Evolutionary conservation across 192 early-diverging fungal genomes (phyloP).

Genomic region (Coemansia asiatica): DNA sequence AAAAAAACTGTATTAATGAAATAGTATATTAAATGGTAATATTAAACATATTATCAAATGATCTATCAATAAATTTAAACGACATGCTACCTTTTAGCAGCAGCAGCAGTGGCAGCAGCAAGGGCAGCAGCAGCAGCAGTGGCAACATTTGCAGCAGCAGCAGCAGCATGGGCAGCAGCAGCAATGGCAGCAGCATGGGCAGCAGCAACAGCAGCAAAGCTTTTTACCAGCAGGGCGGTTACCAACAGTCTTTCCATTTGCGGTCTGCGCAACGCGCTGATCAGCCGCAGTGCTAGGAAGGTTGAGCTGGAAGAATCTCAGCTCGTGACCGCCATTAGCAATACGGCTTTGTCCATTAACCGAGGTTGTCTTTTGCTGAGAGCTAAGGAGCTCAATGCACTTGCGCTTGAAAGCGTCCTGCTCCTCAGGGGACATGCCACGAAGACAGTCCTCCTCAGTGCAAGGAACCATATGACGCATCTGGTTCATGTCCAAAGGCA

Average conservation of each 20-base stretch:
- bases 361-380: constrained; percentile 16
- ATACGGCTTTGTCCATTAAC: constrained; percentile 38
- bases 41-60: neutral
- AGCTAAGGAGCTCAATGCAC: constrained; percentile 32
- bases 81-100: constrained; percentile 10
- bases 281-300: constrained; percentile 17
- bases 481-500: constrained; percentile 8
- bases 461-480: constrained; percentile 34
- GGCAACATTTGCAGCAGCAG: constrained; percentile 15
- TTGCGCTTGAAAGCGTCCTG: constrained; percentile 35
- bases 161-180: constrained; percentile 26
- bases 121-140: constrained; percentile 24
- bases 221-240: constrained; percentile 40
- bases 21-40: neutral
- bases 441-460: constrained; percentile 41
- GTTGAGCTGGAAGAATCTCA: constrained; percentile 40
- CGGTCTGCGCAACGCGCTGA: constrained; percentile 12
- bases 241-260: constrained; percentile 21
- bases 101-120: constrained; percentile 37
- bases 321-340: constrained; percentile 14
- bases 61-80: neutral
- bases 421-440: constrained; percentile 39
- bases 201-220: constrained; percentile 34
- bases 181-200: constrained; percentile 40
- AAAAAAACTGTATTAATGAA: too few relatives aligned